Conservation (phyloP, 129 eudicot species). For the Flaveria linearis region DNA sequence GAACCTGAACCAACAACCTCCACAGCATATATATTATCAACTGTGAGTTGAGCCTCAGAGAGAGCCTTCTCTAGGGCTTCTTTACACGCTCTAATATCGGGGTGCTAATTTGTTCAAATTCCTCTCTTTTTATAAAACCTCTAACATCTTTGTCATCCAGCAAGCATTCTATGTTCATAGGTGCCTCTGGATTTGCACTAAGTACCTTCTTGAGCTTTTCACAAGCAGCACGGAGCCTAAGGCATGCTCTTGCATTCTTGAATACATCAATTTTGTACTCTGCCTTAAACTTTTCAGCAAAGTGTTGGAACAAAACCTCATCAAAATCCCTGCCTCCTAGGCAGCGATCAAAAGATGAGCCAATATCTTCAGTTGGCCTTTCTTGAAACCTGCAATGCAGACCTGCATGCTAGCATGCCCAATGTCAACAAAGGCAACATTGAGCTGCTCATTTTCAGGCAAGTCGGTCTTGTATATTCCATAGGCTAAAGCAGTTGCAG, state of each 20-base stretch:
- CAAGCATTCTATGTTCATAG: constrained; percentile 88
- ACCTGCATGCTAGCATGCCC: constrained; percentile 99
- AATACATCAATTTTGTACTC: constrained; percentile 82
- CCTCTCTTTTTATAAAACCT: constrained; percentile 80
- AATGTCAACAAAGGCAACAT: constrained; percentile 86
- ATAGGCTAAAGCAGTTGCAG: constrained; percentile 93
- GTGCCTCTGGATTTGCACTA: constrained; percentile 97
- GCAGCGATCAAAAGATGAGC: constrained; percentile 78
- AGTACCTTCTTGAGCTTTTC: constrained; percentile 89
- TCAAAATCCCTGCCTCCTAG: constrained; percentile 93
- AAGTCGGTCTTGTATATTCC: constrained; percentile 93
- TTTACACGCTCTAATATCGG: constrained; percentile 87
- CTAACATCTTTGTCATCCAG: constrained; percentile 90
- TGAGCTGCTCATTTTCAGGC: constrained; percentile 81
- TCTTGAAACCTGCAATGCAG: constrained; percentile 89
- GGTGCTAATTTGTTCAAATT: constrained; percentile 78
- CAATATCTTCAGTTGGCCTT: constrained; percentile 79
- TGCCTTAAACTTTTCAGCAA: constrained; percentile 75
- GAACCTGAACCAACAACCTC: constrained; percentile 97
- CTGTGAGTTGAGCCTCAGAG: constrained; percentile 65
- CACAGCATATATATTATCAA: constrained; percentile 71
- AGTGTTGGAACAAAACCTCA: constrained; percentile 80
- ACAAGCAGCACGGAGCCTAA: constrained; percentile 83
- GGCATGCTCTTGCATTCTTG: constrained; percentile 87
- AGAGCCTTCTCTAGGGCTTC: constrained; percentile 90